phyloP scores from a whole-genome alignment of 2,329 filamentous ascomycete genomes.

The Colletotrichum plurivorum region DNA sequence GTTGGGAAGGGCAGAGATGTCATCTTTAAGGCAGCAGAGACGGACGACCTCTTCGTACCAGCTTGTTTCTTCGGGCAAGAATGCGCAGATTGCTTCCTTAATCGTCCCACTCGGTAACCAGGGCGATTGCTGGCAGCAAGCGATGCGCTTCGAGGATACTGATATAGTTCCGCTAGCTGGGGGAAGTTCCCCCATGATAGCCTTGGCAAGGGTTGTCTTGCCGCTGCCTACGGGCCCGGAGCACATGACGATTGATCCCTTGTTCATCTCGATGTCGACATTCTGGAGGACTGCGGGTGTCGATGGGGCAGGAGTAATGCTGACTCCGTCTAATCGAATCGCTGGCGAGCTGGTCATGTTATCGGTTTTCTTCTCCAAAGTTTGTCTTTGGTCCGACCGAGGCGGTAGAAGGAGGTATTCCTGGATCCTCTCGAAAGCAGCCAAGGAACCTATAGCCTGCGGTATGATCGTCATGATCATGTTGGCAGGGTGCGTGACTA shows the following conservation, averaged over 20 bases:
- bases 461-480: conserved; percentile 36
- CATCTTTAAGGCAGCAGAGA: conserved; percentile 41
- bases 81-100: conserved; percentile 42
- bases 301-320: background rate
- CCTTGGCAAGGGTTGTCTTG: conserved; percentile 42
- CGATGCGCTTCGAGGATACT: conserved; percentile 33
- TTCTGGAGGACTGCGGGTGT: background rate
- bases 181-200: conserved; percentile 43
- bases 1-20: conserved; percentile 40
- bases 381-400: conserved; percentile 11
- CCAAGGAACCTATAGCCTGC: conserved; percentile 37
- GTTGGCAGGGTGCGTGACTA: conserved; percentile 41
- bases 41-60: conserved; percentile 51
- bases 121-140: conserved; percentile 42
- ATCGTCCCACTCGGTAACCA: conserved; percentile 43
- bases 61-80: conserved; percentile 41
- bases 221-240: conserved; percentile 38
- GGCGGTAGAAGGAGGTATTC: conserved; percentile 35
- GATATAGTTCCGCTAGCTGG: background rate
- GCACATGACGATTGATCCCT: conserved; percentile 11
- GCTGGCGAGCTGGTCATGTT: background rate
- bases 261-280: background rate
- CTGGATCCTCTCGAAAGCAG: conserved; percentile 42
- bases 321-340: background rate
- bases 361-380: background rate